phyloP scores from a whole-genome alignment of 2,329 filamentous ascomycete species.

The Penicillium capsulatum region DNA sequence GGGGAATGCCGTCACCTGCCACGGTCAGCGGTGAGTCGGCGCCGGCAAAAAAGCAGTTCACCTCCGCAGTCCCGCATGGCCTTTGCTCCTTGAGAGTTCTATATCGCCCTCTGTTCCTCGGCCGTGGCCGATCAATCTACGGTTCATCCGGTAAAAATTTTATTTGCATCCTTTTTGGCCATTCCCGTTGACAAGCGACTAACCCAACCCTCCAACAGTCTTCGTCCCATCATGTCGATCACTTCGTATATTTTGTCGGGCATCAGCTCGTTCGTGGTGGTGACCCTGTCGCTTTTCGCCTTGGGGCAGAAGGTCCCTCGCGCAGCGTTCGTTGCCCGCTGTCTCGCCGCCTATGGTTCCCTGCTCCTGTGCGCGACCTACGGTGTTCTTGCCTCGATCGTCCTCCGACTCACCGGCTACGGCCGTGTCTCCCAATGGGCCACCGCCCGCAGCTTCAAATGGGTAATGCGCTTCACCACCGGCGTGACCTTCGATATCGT shows the following conservation, averaged over 20 bases:
- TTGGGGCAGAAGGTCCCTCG: constrained; percentile 42
- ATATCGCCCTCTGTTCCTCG: constrained; percentile 14
- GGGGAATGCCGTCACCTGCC: constrained; percentile 23
- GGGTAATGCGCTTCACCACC: constrained; percentile 67
- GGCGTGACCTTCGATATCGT: constrained; percentile 72
- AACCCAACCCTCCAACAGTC: background rate
- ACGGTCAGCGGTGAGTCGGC: constrained; percentile 25
- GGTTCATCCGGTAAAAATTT: constrained; percentile 3
- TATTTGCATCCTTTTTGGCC: background rate
- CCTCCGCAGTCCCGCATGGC: constrained; percentile 15
- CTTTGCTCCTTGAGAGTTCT: constrained; percentile 7
- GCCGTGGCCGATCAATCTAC: constrained; percentile 6
- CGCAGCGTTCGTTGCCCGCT: constrained; percentile 46
- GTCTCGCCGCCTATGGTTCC: constrained; percentile 45
- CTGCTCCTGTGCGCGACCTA: constrained; percentile 57
- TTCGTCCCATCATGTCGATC: constrained; percentile 53
- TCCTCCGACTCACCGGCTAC: constrained; percentile 66
- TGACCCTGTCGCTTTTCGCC: constrained; percentile 50
- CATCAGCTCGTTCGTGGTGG: constrained; percentile 61
- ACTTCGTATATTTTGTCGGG: constrained; percentile 56
- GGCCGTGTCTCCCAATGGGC: constrained; percentile 82
- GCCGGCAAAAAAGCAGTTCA: constrained; percentile 22
- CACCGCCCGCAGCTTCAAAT: constrained; percentile 73
- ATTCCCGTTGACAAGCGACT: background rate
- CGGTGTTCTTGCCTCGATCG: constrained; percentile 69